These are phyloP conservation scores for Gossypioides kirkii DNA, from an alignment of 345 rosid genomes.

Conservation along the genomic window DNA sequence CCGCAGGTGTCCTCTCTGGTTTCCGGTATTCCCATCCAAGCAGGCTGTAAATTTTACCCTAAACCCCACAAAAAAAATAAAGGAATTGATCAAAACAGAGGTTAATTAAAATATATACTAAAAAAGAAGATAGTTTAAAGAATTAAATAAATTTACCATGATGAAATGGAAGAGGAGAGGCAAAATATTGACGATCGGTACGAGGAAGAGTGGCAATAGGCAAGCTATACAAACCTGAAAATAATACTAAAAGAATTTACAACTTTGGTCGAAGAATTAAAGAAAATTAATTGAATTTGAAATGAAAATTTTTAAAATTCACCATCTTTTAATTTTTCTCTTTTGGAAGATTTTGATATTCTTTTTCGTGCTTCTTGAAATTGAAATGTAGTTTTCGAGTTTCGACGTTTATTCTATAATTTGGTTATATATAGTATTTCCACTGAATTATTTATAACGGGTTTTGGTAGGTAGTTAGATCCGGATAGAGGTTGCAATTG, in stretches of 20 bases:
- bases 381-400: background rate
- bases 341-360: background rate
- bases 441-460: background rate
- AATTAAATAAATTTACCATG: conserved; percentile 39
- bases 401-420: background rate
- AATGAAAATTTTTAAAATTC: background rate
- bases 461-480: background rate
- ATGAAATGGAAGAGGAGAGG: conserved; percentile 62
- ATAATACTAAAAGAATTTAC: background rate
- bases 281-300: background rate
- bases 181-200: conserved; percentile 78
- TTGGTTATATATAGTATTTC: background rate
- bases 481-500: background rate
- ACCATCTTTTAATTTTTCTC: conserved; percentile 7
- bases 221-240: conserved; percentile 82
- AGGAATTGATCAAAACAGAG: background rate
- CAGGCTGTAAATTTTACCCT: conserved; percentile 67
- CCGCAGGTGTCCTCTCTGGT: conserved; percentile 78
- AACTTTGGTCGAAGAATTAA: background rate
- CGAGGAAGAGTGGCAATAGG: conserved; percentile 81
- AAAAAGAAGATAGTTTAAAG: background rate
- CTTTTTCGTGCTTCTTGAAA: background rate
- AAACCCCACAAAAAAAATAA: background rate
- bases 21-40: conserved; percentile 96
- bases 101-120: background rate